Evolutionary conservation across 148 eudicot species (phyloP).

Genomic region (Pouteria glomerata): DNA sequence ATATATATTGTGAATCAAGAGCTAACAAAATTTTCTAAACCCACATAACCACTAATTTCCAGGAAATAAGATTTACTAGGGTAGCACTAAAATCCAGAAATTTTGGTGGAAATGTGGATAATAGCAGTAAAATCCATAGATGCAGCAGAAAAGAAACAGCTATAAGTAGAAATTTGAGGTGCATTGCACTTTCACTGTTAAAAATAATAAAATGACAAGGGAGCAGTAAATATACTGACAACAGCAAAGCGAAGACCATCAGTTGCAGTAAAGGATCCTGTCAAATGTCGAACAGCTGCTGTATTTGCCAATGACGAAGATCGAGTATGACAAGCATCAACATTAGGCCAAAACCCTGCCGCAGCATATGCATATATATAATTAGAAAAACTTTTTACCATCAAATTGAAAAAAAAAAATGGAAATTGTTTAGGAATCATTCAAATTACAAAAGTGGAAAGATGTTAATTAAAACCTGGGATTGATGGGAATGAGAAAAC

Average conservation of each 20-base stretch:
- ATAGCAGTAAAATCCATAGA: not conserved
- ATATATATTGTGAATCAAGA: too few species aligned
- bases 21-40: too few species aligned
- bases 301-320: constrained; percentile 35
- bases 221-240: constrained; percentile 28
- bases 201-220: too few species aligned
- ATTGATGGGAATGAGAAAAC: too few species aligned
- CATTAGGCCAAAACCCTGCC: constrained; percentile 31
- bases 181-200: not conserved
- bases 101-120: not conserved
- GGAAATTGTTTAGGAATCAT: too few species aligned
- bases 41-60: not conserved
- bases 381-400: too few species aligned
- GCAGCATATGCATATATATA: too few species aligned
- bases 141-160: not conserved
- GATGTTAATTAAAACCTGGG: too few species aligned
- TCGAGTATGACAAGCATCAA: not conserved
- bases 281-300: constrained; percentile 63
- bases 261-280: constrained; percentile 59
- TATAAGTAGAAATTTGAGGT: not conserved
- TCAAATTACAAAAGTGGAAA: too few species aligned
- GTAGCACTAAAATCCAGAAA: too few species aligned
- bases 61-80: not conserved
- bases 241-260: constrained; percentile 78
- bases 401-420: too few species aligned